Evolutionary conservation across 1,284 basidiomycete genomes (phyloP), one percentile per base, ranked within the genome.

Genomic region (Tilletia horrida): DNA sequence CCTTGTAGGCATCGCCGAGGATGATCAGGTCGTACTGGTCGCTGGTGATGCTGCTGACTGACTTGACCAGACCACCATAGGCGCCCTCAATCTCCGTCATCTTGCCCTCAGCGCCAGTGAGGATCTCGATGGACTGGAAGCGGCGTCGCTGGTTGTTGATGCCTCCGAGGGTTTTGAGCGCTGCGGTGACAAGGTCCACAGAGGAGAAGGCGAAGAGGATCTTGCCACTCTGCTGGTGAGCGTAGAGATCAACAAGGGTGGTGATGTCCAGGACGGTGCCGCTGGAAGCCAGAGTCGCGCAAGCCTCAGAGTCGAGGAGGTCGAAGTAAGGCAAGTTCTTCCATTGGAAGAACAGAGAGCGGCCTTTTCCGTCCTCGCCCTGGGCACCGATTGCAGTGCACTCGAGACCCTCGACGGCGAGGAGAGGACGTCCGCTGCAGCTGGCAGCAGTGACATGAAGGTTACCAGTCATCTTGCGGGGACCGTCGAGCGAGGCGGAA

Each of bases 51-150:
- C 13, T n/a, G n/a, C n/a, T 45, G 43, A 45, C 43, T n/a, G 43
- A 13, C 43, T 45, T 45, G 13, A 45, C 43, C 43, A 45, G 43
- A 11, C 43, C 43, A 45, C 43, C n/a, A n/a, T 45, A 45, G 13
- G 43, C 43, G n/a, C 13, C 43, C 43, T 45, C 43, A 45, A 45
- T 11, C 43, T 45, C 13, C 43, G n/a, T 11, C 43, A n/a, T n/a
- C n/a, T 11, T n/a, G n/a, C 43, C n/a, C n/a, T 45, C 43, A 45
- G 13, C 43, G n/a, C 43, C 43, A 45, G 13, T n/a, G 13, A 45
- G 43, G 43, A 45, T 45, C 13, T 45, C 43, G 43, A 45, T 45
- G 43, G 43, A 45, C n/a, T 45, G 43, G 43, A 45, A 45, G n/a
- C 43, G 43, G n/a, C 43, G 43, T 45, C 43, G 43, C 13, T 45